Evolutionary conservation across 139 green algal genomes (phyloP).

Genomic region (Chlorella sp.): DNA sequence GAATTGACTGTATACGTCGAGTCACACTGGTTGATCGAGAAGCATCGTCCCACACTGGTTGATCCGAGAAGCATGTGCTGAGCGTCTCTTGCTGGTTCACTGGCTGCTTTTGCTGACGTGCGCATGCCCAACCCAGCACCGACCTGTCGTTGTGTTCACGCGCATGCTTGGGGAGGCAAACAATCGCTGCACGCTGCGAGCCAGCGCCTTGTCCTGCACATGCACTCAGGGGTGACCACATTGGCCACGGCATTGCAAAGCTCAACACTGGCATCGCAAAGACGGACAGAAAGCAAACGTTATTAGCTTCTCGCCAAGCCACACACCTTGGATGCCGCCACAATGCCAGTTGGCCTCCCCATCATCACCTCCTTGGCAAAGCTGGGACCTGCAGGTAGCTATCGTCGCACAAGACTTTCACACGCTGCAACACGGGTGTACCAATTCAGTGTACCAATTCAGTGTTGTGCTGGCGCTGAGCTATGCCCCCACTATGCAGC

Average conservation of each 20-base stretch:
- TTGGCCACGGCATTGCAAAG: neutral
- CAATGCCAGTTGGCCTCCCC: slow-evolving; percentile 81
- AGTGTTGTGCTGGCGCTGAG: neutral
- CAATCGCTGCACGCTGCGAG: slow-evolving; percentile 75
- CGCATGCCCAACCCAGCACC: neutral
- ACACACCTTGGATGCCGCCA: slow-evolving; percentile 87
- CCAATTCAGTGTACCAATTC: neutral
- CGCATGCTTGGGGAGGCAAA: slow-evolving; percentile 91
- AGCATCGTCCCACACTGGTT: too few relatives aligned
- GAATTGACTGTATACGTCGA: neutral
- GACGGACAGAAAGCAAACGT: neutral
- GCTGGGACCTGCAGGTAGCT: slow-evolving; percentile 78
- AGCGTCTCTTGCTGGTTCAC: too few relatives aligned
- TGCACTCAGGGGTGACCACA: neutral
- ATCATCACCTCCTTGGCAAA: slow-evolving; percentile 96
- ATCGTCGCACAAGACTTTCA: neutral
- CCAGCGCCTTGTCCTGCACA: slow-evolving; percentile 63
- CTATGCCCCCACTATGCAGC: neutral
- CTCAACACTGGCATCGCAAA: neutral
- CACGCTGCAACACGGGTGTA: neutral
- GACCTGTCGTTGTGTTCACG: slow-evolving; percentile 87
- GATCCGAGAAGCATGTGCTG: too few relatives aligned
- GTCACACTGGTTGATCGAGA: too few relatives aligned
- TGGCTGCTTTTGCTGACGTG: too few relatives aligned
- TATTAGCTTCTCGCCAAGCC: too few relatives aligned